Evolutionary conservation across 2,329 filamentous ascomycete genomes (phyloP).

Genomic region (Monosporascus sp.): DNA sequence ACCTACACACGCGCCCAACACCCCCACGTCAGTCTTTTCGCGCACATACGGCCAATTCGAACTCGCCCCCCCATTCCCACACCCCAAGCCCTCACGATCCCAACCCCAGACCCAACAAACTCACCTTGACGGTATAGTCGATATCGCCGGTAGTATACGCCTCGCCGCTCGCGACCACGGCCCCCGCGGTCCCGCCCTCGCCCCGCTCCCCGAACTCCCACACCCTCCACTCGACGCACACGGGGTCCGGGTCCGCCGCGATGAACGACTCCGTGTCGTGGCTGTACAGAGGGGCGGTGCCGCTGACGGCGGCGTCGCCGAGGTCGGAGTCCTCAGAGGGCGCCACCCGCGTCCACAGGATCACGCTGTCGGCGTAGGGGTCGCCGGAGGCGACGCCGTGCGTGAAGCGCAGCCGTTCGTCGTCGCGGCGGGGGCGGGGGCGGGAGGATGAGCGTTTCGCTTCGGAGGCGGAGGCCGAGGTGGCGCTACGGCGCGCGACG

Average conservation of each 20-base stretch:
- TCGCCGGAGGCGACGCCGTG: conserved; percentile 53
- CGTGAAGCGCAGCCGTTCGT: conserved; percentile 52
- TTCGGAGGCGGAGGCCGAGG: conserved; percentile 33
- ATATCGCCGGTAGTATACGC: conserved; percentile 68
- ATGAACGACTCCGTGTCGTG: conserved; percentile 46
- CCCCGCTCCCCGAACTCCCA: conserved; percentile 38
- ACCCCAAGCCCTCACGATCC: not conserved
- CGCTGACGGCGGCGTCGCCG: conserved; percentile 39
- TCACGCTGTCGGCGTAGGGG: conserved; percentile 53
- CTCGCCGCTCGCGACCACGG: conserved; percentile 49
- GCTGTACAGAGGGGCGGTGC: conserved; percentile 37
- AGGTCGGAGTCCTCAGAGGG: conserved; percentile 39
- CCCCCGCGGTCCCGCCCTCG: conserved; percentile 42
- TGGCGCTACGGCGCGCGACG: conserved; percentile 53
- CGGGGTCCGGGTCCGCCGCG: conserved; percentile 37
- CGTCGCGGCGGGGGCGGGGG: conserved; percentile 32
- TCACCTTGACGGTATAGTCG: conserved; percentile 68
- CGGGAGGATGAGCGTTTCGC: conserved; percentile 33
- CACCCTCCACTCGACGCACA: conserved; percentile 64
- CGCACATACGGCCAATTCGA: not conserved
- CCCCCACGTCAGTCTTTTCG: not conserved
- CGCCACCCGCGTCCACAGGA: conserved; percentile 44
- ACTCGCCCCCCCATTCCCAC: not conserved
- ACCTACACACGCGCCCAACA: conserved; percentile 31
- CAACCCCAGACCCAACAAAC: not conserved